A percentile compares a stretch with the other conserved stretches of the same genome.
Conservation (phyloP, 2,329 filamentous ascomycete genomes). For the Paecilomyces formosus region DNA sequence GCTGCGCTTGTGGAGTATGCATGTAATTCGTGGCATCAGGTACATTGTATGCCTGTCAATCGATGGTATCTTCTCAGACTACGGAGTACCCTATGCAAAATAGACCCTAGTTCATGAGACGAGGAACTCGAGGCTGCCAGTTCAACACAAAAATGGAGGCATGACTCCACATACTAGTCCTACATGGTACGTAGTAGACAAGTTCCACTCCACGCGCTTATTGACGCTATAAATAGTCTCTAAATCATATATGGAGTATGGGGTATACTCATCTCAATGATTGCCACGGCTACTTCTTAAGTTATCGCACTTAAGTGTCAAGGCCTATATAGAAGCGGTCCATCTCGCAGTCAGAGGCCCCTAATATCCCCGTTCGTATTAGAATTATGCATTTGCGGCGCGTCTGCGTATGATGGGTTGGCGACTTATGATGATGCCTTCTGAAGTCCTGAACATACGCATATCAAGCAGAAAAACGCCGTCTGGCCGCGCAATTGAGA, state of each 20-base stretch:
- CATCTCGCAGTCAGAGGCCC: too few species aligned
- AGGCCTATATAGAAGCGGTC: too few species aligned
- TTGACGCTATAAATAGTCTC: neutral
- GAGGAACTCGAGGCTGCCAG: neutral
- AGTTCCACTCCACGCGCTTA: neutral
- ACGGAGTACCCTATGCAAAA: neutral
- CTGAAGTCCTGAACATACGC: too few species aligned
- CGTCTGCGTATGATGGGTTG: too few species aligned
- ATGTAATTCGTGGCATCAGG: neutral
- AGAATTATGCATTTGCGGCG: too few species aligned
- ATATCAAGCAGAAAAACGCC: too few species aligned
- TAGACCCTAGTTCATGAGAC: neutral
- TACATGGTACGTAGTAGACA: neutral
- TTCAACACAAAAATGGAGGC: neutral
- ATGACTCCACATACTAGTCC: neutral
- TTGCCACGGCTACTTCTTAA: neutral
- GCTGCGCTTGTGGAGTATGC: too few species aligned
- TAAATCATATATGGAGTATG: too few species aligned
- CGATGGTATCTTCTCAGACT: neutral
- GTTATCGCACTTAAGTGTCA: neutral
- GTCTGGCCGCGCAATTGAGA: too few species aligned
- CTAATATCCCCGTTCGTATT: too few species aligned
- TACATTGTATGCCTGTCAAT: neutral
- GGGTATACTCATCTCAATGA: neutral
- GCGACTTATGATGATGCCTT: too few species aligned